phyloP scores from a whole-genome alignment of 139 green algal species.

The Haematococcus sp. region DNA sequence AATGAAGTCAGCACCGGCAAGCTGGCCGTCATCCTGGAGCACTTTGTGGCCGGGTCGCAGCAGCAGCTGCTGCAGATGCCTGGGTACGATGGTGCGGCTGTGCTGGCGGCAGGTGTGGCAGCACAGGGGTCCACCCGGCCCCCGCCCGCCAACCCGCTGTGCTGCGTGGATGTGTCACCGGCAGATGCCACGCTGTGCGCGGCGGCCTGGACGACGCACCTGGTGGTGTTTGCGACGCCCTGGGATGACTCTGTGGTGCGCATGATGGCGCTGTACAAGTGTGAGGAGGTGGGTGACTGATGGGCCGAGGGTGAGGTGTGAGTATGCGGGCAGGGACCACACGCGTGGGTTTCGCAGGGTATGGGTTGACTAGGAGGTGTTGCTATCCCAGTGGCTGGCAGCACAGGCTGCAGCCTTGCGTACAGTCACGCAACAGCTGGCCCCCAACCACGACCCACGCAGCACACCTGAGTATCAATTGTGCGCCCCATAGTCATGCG shows the following conservation, averaged over 20 bases:
- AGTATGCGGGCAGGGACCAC: neutral
- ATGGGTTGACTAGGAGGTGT: neutral
- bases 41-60: conserved; percentile 1
- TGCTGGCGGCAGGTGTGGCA: no score
- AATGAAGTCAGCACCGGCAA: conserved; percentile 21
- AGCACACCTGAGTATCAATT: no score
- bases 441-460: no score
- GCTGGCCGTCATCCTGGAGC: conserved; percentile 23
- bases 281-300: conserved; percentile 13
- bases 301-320: neutral
- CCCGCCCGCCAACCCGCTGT: neutral
- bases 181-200: conserved; percentile 24
- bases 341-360: neutral
- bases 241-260: conserved; percentile 36
- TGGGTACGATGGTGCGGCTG: no score
- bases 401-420: no score
- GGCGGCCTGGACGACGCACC: conserved; percentile 22
- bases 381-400: no score
- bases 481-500: no score
- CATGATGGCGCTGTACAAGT: conserved; percentile 24
- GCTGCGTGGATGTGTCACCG: conserved; percentile 13
- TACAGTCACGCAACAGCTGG: no score
- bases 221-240: conserved; percentile 40
- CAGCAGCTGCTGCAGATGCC: conserved; percentile 10
- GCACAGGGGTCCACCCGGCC: neutral